These are phyloP conservation scores for Macaranga tanarius DNA, from an alignment of 441 rosid genomes.

Conservation along the genomic window DNA sequence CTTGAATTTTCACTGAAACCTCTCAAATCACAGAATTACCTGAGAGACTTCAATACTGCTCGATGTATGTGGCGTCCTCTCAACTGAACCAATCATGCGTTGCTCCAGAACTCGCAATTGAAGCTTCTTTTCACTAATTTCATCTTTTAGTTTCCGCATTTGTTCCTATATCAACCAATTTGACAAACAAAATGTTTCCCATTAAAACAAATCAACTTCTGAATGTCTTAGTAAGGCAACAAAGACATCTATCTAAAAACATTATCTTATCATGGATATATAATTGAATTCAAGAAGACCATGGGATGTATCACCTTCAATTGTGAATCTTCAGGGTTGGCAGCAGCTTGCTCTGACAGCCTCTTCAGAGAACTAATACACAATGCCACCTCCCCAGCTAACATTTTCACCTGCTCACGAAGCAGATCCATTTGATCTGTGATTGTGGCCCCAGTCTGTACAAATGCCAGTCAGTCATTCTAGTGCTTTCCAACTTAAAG, in stretches of 20 bases:
- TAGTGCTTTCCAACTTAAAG: slow-evolving; percentile 26
- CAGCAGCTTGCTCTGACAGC: slow-evolving; percentile 64
- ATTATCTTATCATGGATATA: neutral
- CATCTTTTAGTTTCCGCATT: slow-evolving; percentile 70
- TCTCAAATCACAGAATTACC: slow-evolving; percentile 40
- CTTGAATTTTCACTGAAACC: slow-evolving; percentile 1
- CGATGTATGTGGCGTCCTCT: slow-evolving; percentile 43
- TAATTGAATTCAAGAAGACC: neutral
- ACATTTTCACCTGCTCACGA: slow-evolving; percentile 84
- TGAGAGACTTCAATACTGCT: slow-evolving; percentile 60
- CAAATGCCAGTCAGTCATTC: slow-evolving; percentile 29
- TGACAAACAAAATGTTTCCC: slow-evolving; percentile 22
- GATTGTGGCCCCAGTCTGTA: slow-evolving; percentile 64
- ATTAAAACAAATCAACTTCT: slow-evolving; percentile 14
- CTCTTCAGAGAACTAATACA: slow-evolving; percentile 77
- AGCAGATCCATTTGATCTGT: slow-evolving; percentile 96
- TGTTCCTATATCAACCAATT: slow-evolving; percentile 54
- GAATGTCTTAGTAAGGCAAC: slow-evolving; percentile 15
- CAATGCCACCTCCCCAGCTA: slow-evolving; percentile 92
- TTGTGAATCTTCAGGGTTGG: slow-evolving; percentile 61
- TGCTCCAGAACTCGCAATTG: slow-evolving; percentile 72
- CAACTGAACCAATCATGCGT: slow-evolving; percentile 74
- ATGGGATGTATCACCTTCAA: slow-evolving; percentile 47
- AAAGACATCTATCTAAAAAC: slow-evolving; percentile 3
- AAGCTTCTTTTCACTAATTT: slow-evolving; percentile 77